A percentile compares a stretch with the other conserved stretches of the same genome.
phyloP scores from a whole-genome alignment of 75 land plant genomes.

The Selaginella tamariscina region DNA sequence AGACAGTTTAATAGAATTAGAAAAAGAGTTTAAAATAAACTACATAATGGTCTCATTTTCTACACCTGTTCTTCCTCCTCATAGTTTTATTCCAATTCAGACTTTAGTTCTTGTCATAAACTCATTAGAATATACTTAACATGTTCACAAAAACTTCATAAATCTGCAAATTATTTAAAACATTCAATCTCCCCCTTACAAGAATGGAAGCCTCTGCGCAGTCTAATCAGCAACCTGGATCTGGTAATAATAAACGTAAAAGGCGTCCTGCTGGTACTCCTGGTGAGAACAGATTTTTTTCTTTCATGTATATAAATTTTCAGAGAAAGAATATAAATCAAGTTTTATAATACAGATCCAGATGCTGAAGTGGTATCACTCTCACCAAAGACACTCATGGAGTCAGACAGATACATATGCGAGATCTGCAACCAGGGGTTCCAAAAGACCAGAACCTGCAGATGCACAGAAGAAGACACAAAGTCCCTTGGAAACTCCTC shows the following conservation, averaged over 20 bases:
- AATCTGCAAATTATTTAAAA: too few species aligned
- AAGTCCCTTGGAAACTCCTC: constrained; percentile 95
- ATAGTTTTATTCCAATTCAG: background rate
- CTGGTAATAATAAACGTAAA: constrained; percentile 36
- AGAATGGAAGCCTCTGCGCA: background rate
- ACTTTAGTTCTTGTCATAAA: too few species aligned
- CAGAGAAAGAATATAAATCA: background rate
- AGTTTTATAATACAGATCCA: constrained; percentile 85
- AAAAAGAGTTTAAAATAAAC: too few species aligned
- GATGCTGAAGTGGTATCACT: constrained; percentile 90
- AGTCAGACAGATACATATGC: constrained; percentile 79
- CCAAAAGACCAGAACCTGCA: constrained; percentile 93
- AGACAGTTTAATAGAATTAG: too few species aligned
- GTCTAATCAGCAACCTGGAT: background rate
- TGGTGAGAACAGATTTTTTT: constrained; percentile 30
- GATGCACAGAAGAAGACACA: constrained; percentile 91
- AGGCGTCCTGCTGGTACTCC: constrained; percentile 91
- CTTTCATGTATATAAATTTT: background rate
- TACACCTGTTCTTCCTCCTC: background rate
- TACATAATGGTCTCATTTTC: background rate
- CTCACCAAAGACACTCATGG: constrained; percentile 73
- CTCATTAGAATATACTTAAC: too few species aligned
- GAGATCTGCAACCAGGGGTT: constrained; percentile 97
- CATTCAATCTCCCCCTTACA: background rate
- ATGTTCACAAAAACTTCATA: too few species aligned